Evolutionary conservation across 2,329 filamentous ascomycete genomes (phyloP), one percentile per base, ranked within the genome.

Genomic region (Amauroascus verrucosus): DNA sequence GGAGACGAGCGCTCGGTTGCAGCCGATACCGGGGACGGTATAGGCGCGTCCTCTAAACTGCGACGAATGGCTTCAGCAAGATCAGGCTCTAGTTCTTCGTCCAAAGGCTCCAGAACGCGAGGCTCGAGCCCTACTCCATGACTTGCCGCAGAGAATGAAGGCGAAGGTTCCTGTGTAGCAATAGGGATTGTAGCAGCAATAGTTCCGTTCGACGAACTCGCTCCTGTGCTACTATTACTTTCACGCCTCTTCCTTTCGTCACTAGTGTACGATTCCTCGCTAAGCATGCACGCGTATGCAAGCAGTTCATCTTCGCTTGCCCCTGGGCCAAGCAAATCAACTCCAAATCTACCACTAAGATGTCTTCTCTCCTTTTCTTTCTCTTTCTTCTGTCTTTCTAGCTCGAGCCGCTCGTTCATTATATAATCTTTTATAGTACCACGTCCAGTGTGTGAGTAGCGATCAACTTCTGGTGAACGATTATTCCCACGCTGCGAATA

Each of bases 371-470:
- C 84, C 53, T 83, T 83, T 22, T 77, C 76, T 37, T 81, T 79
- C 41, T 81, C 77, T 30, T 83, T 73, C 60, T 84, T 82, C 63
- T 95, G 88, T 7, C 78, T 78, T 53, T 85, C 83, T 53, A 96
- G 77, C 65, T 95, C 89, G 41, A 82, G 77, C 59, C 85, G 80
- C 67, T 97, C 91, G n/a, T 86, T 85, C 38, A 83, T 83, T 57
- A 97, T 97, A 63, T 90, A 90, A 58, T 85, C 84, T 55, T 83
- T 81, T 33, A 95, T 75, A 22, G 85, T 83, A 16, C 81, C 83
- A 41, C 86, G 80, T 18, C 84, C 78, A 33, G 76, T 79, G n/a
- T 75, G 78, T 37, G 74, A 75, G 59, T 82, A 82, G 7, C 78
- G 75, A 57, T 83, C 79, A 6, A 69, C 65, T 13, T 74, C 77